Evolutionary conservation across 257 asterid genomes (phyloP).

Genomic region (Plantago major): DNA sequence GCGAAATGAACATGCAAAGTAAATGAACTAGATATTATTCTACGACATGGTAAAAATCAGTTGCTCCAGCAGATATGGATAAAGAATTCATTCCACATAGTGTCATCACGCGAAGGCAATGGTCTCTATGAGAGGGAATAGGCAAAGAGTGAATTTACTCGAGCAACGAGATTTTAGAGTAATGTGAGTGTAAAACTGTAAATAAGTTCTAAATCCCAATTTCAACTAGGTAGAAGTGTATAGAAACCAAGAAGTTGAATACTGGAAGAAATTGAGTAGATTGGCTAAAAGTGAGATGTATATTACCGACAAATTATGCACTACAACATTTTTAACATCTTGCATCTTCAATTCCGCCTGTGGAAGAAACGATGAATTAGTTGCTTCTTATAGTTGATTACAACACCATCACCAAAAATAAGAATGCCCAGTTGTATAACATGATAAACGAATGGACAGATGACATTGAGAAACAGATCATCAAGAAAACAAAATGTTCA

Average conservation of each 20-base stretch:
- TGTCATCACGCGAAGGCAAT: no score
- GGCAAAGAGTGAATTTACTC: no score
- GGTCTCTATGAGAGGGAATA: no score
- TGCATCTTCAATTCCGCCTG: constrained; percentile 98
- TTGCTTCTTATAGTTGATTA: not conserved
- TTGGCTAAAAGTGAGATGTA: constrained; percentile 14
- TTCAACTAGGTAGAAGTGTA: no score
- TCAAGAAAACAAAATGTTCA: not conserved
- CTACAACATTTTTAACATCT: constrained; percentile 73
- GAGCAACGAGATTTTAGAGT: no score
- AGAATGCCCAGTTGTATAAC: constrained; percentile 15
- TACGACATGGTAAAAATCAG: not conserved
- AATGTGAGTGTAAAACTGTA: no score
- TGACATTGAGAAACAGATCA: no score
- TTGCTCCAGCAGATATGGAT: no score
- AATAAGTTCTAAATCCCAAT: no score
- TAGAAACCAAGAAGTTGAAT: not conserved
- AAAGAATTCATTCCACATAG: no score
- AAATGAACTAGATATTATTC: not conserved
- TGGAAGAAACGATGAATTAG: constrained; percentile 12
- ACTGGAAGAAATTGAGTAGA: constrained; percentile 2
- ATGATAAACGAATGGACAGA: not conserved
- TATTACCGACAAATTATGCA: constrained; percentile 84
- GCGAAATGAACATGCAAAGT: constrained; percentile 3
- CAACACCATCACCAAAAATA: constrained; percentile 2